These are phyloP conservation scores for Pyrenophora seminiperda DNA, from an alignment of 2,329 filamentous ascomycete genomes.

Conservation along the genomic window DNA sequence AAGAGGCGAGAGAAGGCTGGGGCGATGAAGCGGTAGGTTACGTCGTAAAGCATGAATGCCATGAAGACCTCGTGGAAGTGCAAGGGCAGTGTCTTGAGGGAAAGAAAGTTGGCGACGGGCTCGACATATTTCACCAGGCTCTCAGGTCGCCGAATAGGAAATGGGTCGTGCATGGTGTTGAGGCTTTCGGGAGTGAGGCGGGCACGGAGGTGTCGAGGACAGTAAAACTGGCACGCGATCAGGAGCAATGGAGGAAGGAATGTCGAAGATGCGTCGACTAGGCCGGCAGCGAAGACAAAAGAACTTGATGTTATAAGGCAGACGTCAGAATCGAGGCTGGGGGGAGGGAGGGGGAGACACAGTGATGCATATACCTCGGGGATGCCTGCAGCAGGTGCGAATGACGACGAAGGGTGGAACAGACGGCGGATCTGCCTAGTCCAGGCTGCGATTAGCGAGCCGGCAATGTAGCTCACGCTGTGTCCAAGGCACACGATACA, in stretches of 20 bases:
- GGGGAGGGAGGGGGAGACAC: conserved; percentile 4
- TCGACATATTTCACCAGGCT: conserved; percentile 61
- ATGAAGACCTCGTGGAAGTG: conserved; percentile 78
- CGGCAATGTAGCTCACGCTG: conserved; percentile 13
- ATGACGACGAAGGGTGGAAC: conserved; percentile 15
- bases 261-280: conserved; percentile 7
- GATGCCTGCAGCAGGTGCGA: conserved; percentile 19
- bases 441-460: conserved; percentile 28
- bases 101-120: conserved; percentile 67
- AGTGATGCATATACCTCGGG: conserved; percentile 16
- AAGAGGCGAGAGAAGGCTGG: conserved; percentile 67
- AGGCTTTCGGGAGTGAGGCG: conserved; percentile 10
- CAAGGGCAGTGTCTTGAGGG: conserved; percentile 69
- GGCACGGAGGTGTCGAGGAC: conserved; percentile 13
- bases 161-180: conserved; percentile 71
- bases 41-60: conserved; percentile 70
- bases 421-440: conserved; percentile 12
- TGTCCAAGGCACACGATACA: conserved; percentile 27
- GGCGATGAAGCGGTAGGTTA: conserved; percentile 69
- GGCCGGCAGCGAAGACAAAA: conserved; percentile 8
- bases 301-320: conserved; percentile 18
- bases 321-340: conserved; percentile 1
- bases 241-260: conserved; percentile 7
- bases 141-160: conserved; percentile 65
- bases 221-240: conserved; percentile 8